Percentiles rank a stretch among this genome's conserved stretches.
phyloP scores from a whole-genome alignment of 2,329 filamentous ascomycete genomes.

The Aureobasidium melanogenum region DNA sequence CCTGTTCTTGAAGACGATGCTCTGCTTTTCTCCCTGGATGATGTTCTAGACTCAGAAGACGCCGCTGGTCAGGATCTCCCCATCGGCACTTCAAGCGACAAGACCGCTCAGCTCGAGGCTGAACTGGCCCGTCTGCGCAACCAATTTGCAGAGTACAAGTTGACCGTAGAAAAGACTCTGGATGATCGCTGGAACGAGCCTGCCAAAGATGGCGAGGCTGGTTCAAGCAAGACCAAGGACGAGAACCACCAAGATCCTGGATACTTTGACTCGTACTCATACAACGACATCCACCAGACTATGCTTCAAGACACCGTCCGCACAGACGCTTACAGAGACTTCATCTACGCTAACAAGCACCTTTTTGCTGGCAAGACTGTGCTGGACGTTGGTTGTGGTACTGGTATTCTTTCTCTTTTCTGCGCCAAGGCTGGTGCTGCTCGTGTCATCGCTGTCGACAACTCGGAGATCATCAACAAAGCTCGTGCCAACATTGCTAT shows the following conservation, averaged over 20 bases:
- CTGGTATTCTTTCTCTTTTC: constrained; percentile 86
- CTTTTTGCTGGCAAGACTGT: constrained; percentile 80
- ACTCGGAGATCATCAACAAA: constrained; percentile 81
- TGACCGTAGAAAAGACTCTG: constrained; percentile 19
- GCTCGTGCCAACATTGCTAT: constrained; percentile 75
- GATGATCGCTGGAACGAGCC: constrained; percentile 20
- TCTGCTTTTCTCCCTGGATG: constrained; percentile 77
- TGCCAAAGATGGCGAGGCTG: constrained; percentile 7
- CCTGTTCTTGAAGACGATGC: constrained; percentile 85
- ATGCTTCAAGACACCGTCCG: constrained; percentile 89
- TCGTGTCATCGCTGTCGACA: constrained; percentile 83
- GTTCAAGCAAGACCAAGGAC: constrained; percentile 10
- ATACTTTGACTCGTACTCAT: constrained; percentile 22
- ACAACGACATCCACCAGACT: constrained; percentile 73
- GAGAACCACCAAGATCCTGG: constrained; percentile 17
- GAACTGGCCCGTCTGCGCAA: constrained; percentile 16
- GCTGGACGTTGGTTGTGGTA: constrained; percentile 79
- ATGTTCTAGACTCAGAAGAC: constrained; percentile 29
- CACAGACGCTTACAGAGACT: constrained; percentile 88
- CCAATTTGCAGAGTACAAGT: constrained; percentile 19
- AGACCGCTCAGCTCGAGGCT: constrained; percentile 16
- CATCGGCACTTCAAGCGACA: constrained; percentile 10
- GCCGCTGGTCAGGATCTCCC: not conserved
- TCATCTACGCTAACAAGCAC: constrained; percentile 85
- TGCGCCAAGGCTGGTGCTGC: constrained; percentile 82